Evolutionary conservation across 1,139 yeast genomes (phyloP), one percentile per base, ranked within the genome.

Genomic region (Debaryomycetaceae sp.): DNA sequence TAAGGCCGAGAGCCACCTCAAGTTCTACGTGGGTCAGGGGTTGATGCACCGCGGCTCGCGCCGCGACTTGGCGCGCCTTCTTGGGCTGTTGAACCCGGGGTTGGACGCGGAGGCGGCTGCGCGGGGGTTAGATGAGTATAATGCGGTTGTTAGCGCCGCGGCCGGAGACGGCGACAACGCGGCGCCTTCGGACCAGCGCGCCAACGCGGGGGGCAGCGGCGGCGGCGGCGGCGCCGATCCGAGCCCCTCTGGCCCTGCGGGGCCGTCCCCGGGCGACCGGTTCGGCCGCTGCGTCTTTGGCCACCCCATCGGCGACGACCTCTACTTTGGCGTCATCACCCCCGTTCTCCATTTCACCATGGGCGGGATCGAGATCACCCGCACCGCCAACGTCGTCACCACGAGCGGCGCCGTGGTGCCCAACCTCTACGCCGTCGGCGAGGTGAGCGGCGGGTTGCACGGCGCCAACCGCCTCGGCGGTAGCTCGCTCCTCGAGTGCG

Each of bases 401-500:
- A 36, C 42, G 13, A 31, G 39, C 10, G 51, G 50, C 11, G 15
- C 36, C 2, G 28, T 39, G 1, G 40, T 60, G 3, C 39, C 44
- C 3, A 55, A 54, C 29, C 43, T 61, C 18, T 62, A 45, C 37
- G 67, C 68, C 1, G 53, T 57, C 7, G 69, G 69, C 6, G 69
- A 62, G 38, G 62, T 57, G 12, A 55, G 61, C 34, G 66, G 62
- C 11, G 68, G 68, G 2, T 48, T 62, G 5, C 69, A 62, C 41
- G 69, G 69, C 1, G 57, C 45, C 19, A 60, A 61, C 36, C 43
- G 69, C 28, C 45, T 62, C 25, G 67, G 63, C 0, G 69, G 69
- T 3, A 56, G 58, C 23, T 58, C 65, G 3, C 43, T 62, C 27
- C 48, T 62, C 23, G 68, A 60, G 39, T 62, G 68, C 45, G 66